phyloP scores from a whole-genome alignment of 768 basidiomycete genomes.

The Imleria badia region DNA sequence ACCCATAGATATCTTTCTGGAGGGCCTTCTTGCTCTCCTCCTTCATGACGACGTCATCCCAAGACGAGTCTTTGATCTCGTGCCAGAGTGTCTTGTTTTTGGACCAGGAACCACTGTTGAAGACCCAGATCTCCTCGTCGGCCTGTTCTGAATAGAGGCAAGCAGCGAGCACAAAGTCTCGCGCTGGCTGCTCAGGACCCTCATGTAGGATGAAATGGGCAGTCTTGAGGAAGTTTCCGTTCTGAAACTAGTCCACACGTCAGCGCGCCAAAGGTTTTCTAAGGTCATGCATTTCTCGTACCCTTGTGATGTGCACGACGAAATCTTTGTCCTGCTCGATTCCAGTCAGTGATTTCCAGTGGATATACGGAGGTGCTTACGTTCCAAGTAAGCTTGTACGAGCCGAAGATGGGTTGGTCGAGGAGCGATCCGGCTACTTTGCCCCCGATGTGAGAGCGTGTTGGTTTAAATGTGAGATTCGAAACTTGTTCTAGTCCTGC shows the following conservation, averaged over 20 bases:
- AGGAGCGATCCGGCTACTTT: constrained; percentile 51
- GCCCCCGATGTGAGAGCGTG: constrained; percentile 40
- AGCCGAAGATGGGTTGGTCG: constrained; percentile 52
- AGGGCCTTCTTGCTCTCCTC: constrained; percentile 64
- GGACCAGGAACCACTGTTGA: constrained; percentile 66
- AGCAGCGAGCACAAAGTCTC: constrained; percentile 50
- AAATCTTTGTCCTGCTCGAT: constrained; percentile 51
- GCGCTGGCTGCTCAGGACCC: constrained; percentile 51
- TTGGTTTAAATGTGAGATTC: constrained; percentile 47
- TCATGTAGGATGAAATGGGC: constrained; percentile 60
- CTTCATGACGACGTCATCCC: constrained; percentile 75
- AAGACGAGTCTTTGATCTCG: constrained; percentile 62
- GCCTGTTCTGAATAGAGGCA: constrained; percentile 53
- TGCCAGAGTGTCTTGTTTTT: constrained; percentile 63
- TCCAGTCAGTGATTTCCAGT: not conserved
- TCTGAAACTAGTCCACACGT: constrained; percentile 30
- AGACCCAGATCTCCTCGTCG: constrained; percentile 77
- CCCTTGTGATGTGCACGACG: constrained; percentile 51
- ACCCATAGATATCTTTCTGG: constrained; percentile 74
- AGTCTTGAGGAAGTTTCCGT: constrained; percentile 19
- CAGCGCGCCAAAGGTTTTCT: not conserved
- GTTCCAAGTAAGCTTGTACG: constrained; percentile 58
- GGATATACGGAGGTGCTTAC: constrained; percentile 34
- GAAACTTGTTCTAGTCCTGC: constrained; percentile 49
- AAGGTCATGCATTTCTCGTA: constrained; percentile 27